Evolutionary conservation across 148 eudicot genomes (phyloP).

Genomic region (Camellia granthamiana): DNA sequence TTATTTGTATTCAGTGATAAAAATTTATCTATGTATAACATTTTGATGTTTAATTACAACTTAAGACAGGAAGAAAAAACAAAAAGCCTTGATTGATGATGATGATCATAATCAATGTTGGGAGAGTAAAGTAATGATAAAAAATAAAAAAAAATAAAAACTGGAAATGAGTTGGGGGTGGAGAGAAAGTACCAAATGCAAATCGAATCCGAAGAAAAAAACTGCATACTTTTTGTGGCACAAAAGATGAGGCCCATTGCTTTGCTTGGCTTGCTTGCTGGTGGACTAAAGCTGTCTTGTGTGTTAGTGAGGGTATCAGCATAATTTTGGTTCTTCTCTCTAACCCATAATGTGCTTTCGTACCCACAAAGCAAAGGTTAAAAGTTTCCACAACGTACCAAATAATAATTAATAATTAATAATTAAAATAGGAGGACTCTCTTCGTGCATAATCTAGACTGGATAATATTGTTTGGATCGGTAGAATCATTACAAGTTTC

Average conservation of each 20-base stretch:
- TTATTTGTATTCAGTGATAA: too few relatives aligned
- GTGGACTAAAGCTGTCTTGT: slow-evolving; percentile 25
- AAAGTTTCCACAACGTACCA: not conserved
- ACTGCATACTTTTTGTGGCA: not conserved
- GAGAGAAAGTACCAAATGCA: not conserved
- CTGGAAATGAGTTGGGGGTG: not conserved
- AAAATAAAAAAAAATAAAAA: not conserved
- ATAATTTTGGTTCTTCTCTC: slow-evolving; percentile 6
- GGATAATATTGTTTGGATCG: too few relatives aligned
- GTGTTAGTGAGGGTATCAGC: not conserved
- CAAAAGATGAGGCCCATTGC: not conserved
- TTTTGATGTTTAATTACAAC: not conserved
- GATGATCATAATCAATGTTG: not conserved
- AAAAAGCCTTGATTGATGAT: not conserved
- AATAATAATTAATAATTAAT: not conserved
- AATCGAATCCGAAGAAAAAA: slow-evolving; percentile 13
- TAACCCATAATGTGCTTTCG: slow-evolving; percentile 13
- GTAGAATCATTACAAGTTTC: too few relatives aligned
- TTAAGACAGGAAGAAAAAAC: not conserved
- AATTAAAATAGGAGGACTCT: too few relatives aligned
- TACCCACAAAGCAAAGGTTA: slow-evolving; percentile 17
- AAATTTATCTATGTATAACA: too few relatives aligned
- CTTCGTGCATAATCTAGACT: too few relatives aligned
- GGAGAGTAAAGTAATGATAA: not conserved
- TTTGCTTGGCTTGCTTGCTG: not conserved